Percentiles rank a stretch among this genome's conserved stretches.
phyloP scores from a whole-genome alignment of 345 rosid genomes.

The Pistacia integerrima region DNA sequence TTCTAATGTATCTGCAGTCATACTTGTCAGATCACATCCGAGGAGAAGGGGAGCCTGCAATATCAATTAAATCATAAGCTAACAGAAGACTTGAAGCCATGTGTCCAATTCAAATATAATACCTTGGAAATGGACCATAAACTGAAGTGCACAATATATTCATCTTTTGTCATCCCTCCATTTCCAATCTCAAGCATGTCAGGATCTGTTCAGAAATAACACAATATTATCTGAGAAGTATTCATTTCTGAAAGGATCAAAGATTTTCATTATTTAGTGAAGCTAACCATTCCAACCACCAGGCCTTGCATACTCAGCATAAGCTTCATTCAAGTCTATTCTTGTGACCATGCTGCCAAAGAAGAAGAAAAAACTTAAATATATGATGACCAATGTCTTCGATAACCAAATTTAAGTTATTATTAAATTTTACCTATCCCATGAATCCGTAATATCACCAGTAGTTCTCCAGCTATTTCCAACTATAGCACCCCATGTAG shows the following conservation, averaged over 20 bases:
- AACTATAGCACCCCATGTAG: constrained; percentile 67
- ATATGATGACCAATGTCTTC: background rate
- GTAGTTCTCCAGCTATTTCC: constrained; percentile 99
- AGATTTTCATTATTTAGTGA: background rate
- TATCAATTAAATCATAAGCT: background rate
- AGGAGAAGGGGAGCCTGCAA: constrained; percentile 72
- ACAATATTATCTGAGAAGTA: background rate
- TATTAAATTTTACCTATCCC: constrained; percentile 51
- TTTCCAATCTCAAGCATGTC: constrained; percentile 99
- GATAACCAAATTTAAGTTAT: background rate
- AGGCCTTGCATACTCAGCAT: constrained; percentile 82
- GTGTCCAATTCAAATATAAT: background rate
- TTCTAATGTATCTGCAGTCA: constrained; percentile 54
- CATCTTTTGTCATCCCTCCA: constrained; percentile 90
- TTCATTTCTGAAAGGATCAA: background rate
- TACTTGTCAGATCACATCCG: constrained; percentile 75
- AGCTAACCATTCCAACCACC: constrained; percentile 89
- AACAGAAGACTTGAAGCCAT: background rate
- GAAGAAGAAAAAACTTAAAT: background rate
- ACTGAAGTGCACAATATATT: constrained; percentile 82
- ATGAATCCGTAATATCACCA: constrained; percentile 63
- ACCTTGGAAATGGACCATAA: constrained; percentile 94
- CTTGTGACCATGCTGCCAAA: constrained; percentile 61
- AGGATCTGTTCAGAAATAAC: constrained; percentile 54
- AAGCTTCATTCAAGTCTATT: constrained; percentile 71